Evolutionary conservation across 1,139 yeast genomes (phyloP).

Genomic region (Nematodospora anomalae): DNA sequence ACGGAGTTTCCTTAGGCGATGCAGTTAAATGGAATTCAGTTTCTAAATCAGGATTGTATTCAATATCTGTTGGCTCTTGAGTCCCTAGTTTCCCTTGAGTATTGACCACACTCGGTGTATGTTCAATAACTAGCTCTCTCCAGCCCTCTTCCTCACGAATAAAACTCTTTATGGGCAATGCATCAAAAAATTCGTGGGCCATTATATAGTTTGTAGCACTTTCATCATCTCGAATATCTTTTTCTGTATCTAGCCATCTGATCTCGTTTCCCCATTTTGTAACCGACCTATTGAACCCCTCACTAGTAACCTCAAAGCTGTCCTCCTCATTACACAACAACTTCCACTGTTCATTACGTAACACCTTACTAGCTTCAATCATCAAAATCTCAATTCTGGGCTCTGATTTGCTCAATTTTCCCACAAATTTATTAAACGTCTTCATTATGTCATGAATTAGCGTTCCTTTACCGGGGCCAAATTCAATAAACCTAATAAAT

Average conservation of each 20-base stretch:
- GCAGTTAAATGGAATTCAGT: conserved; percentile 60
- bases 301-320: conserved; percentile 20
- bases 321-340: conserved; percentile 43
- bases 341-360: conserved; percentile 58
- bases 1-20: conserved; percentile 62
- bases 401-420: conserved; percentile 21
- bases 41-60: not conserved
- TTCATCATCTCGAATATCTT: conserved; percentile 44
- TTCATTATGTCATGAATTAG: conserved; percentile 64
- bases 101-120: conserved; percentile 42
- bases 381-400: conserved; percentile 47
- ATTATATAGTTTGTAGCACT: conserved; percentile 58
- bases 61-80: conserved; percentile 8
- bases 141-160: conserved; percentile 64
- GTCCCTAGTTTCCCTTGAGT: conserved; percentile 33
- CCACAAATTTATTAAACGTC: conserved; percentile 44
- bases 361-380: conserved; percentile 72
- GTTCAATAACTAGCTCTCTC: conserved; percentile 75
- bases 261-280: conserved; percentile 58
- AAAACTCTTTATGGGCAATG: conserved; percentile 76
- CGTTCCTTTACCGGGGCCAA: conserved; percentile 89
- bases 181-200: conserved; percentile 89
- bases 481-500: conserved; percentile 63
- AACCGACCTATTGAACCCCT: conserved; percentile 38
- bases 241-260: conserved; percentile 72